Evolutionary conservation across 306 rosid genomes (phyloP).

Genomic region (Cicer judaicum): DNA sequence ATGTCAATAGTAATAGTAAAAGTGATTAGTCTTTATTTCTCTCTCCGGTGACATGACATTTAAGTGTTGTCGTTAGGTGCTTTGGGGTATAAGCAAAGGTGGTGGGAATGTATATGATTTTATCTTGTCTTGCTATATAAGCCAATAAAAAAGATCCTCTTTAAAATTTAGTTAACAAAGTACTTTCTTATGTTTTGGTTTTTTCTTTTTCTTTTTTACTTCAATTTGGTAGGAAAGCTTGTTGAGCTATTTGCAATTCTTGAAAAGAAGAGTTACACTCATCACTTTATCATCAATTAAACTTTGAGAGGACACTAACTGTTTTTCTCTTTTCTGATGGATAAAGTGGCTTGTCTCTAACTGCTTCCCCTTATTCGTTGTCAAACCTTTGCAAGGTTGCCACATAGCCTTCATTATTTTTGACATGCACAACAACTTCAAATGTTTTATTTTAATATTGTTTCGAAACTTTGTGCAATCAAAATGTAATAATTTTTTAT

Average conservation of each 20-base stretch:
- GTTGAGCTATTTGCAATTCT: conserved; percentile 45
- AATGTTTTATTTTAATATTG: neutral
- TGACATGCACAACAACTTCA: conserved; percentile 33
- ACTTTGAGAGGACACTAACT: conserved; percentile 71
- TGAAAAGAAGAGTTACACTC: conserved; percentile 46
- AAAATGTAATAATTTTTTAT: too few relatives aligned
- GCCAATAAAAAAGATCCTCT: conserved; percentile 55
- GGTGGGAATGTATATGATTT: conserved; percentile 70
- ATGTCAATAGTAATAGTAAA: neutral
- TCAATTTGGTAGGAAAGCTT: conserved; percentile 61
- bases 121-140: conserved; percentile 69
- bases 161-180: conserved; percentile 46
- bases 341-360: conserved; percentile 42
- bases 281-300: conserved; percentile 64
- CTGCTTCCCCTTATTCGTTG: conserved; percentile 39
- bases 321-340: conserved; percentile 48
- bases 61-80: conserved; percentile 88
- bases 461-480: neutral
- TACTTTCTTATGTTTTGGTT: conserved; percentile 9
- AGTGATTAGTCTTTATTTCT: conserved; percentile 42
- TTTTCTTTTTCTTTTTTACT: conserved; percentile 3
- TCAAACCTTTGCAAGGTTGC: conserved; percentile 47
- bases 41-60: conserved; percentile 47
- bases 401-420: conserved; percentile 30
- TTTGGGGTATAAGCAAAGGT: conserved; percentile 97